phyloP scores from a whole-genome alignment of 2,329 filamentous ascomycete species.

The Alternaria conjuncta region DNA sequence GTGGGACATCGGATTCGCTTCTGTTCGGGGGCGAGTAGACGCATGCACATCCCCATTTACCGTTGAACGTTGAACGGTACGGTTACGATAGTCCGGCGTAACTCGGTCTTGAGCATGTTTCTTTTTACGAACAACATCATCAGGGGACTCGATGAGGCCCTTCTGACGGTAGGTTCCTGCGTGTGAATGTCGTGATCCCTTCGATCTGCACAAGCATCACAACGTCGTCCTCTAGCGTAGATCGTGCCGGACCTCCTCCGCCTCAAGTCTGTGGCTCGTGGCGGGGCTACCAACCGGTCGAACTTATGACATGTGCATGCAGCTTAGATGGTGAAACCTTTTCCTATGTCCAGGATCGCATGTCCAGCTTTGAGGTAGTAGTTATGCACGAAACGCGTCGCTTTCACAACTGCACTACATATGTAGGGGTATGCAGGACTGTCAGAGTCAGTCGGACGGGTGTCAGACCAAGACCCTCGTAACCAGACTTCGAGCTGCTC shows the following conservation, averaged over 20 bases:
- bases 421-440: conserved; percentile 7
- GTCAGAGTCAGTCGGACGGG: conserved; percentile 9
- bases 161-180: neutral
- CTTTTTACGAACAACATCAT: neutral
- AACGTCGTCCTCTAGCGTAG: conserved; percentile 8
- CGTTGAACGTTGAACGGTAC: neutral
- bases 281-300: neutral
- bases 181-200: neutral
- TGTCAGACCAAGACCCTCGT: conserved; percentile 8
- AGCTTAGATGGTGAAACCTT: conserved; percentile 1
- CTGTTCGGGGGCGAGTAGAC: neutral
- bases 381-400: conserved; percentile 10
- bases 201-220: conserved; percentile 4
- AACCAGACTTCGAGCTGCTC: conserved; percentile 5
- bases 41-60: neutral
- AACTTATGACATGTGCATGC: conserved; percentile 4
- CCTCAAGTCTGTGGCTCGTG: conserved; percentile 3
- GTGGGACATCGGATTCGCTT: conserved; percentile 3
- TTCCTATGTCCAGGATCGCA: neutral
- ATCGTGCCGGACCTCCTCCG: conserved; percentile 7
- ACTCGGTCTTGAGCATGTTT: neutral
- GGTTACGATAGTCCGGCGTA: neutral
- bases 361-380: neutral
- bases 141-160: neutral
- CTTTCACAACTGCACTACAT: conserved; percentile 1